Evolutionary conservation across 129 eudicot genomes (phyloP), one percentile per base, ranked within the genome.

Genomic region (Flaveria robusta): DNA sequence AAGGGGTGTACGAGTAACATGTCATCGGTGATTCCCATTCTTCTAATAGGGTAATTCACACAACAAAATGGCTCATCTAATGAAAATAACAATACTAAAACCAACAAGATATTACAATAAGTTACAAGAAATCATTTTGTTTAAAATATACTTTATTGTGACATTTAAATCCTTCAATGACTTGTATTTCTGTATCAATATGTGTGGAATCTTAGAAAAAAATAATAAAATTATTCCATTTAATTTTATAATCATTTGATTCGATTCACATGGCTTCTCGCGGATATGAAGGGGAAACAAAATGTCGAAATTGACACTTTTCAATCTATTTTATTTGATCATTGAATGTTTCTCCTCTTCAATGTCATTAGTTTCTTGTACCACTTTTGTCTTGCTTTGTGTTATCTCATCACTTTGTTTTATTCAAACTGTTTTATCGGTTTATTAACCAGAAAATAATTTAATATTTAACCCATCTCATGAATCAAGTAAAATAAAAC

Each of bases 251-350:
- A 73, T 47, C 68, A 77, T 24, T 45, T 58, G 52, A 77, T 78
- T 20, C 41, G 70, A 47, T 71, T 74, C 84, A 79, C 89, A 75
- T 82, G 82, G 78, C 73, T 72, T 74, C 60, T 82, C 41, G 77
- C 84, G 82, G 54, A 83, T 54, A 70, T 75, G 84, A 85, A 82
- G 84, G 82, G 72, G 54, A 79, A 75, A 71, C 73, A 71, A 65
- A 68, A 72, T 69, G 81, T 62, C 43, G 24, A 74, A 62, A 62
- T 74, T 51, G 71, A 56, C 43, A 27, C 8, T 65, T 65, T 62
- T 62, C 52, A 51, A 56, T 7, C 16, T 75, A 54, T 71, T 56
- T 55, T 63, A 84, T 71, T 66, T 18, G 39, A n/a, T 66, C 78
- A 70, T 71, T 77, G 73, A 79, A 78, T 75, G 65, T 75, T 82